Percentiles rank a stretch among this genome's conserved stretches.
Evolutionary conservation across 257 asterid species (phyloP).

Genomic region (Nicotiana tomentosiformis): DNA sequence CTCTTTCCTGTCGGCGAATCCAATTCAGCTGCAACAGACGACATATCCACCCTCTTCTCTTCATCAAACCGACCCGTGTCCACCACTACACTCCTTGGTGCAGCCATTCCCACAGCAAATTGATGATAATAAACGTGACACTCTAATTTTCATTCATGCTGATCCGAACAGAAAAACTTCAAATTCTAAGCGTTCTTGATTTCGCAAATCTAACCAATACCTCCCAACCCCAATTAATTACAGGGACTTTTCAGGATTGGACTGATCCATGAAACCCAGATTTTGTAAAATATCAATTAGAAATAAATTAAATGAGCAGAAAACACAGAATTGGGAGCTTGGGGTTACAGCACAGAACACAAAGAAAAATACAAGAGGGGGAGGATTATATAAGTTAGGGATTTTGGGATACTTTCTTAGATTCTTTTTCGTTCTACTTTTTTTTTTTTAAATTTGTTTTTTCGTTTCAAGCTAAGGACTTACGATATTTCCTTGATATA

Average conservation of each 20-base stretch:
- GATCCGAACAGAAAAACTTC: not conserved
- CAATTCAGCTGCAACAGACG: not conserved
- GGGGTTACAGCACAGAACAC: not conserved
- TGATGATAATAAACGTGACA: not conserved
- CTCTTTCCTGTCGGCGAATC: constrained; percentile 64
- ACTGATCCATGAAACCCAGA: not conserved
- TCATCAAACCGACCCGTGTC: constrained; percentile 46
- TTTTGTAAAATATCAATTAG: not conserved
- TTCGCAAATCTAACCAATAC: not conserved
- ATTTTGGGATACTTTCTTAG: not conserved
- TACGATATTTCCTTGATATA: not conserved
- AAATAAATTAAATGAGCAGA: not conserved
- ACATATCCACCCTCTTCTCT: constrained; percentile 27
- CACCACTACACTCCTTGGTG: constrained; percentile 54
- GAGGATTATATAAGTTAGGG: not conserved
- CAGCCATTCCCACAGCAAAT: constrained; percentile 40
- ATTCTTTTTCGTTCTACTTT: not conserved
- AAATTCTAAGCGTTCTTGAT: not conserved
- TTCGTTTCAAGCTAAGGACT: not conserved
- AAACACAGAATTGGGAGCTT: not conserved
- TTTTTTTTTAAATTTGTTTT: too few relatives aligned
- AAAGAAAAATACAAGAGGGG: not conserved
- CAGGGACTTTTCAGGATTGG: not conserved
- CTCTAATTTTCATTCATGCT: not conserved
- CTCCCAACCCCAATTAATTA: not conserved